These are phyloP conservation scores for Moricandia arvensis DNA, from an alignment of 345 rosid species.

Conservation along the genomic window DNA sequence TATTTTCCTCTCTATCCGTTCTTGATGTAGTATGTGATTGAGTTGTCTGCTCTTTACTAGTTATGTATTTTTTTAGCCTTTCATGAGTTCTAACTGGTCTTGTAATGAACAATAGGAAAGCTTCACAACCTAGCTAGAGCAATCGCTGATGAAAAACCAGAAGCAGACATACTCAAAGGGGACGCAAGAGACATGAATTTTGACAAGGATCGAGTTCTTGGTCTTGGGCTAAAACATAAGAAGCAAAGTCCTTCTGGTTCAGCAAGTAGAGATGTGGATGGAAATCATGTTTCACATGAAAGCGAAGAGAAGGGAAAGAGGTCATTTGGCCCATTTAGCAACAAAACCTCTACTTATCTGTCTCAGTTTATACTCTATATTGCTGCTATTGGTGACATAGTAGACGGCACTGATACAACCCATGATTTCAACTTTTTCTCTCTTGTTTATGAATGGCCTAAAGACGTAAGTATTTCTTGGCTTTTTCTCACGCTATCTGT, in stretches of 20 bases:
- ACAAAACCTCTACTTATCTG: conserved; percentile 79
- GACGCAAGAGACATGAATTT: conserved; percentile 50
- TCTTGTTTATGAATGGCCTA: conserved; percentile 93
- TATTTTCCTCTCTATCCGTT: conserved; percentile 1
- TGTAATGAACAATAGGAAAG: conserved; percentile 60
- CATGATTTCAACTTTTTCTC: conserved; percentile 99
- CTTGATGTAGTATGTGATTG: conserved; percentile 12
- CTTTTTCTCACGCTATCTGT: conserved; percentile 19
- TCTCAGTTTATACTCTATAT: conserved; percentile 92
- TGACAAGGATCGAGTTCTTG: conserved; percentile 81
- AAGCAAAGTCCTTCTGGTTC: conserved; percentile 51
- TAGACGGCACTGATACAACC: conserved; percentile 97
- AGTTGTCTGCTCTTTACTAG: conserved; percentile 13
- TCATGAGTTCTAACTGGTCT: conserved; percentile 27
- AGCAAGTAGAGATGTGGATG: conserved; percentile 44
- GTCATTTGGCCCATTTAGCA: conserved; percentile 69
- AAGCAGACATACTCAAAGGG: conserved; percentile 49
- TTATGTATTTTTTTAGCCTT: conserved; percentile 9
- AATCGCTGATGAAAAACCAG: conserved; percentile 85
- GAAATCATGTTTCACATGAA: conserved; percentile 57
- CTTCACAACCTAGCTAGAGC: conserved; percentile 97
- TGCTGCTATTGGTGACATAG: conserved; percentile 98
- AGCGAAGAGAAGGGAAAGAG: conserved; percentile 72
- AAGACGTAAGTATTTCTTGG: conserved; percentile 68
- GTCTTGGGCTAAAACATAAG: conserved; percentile 73